These are phyloP conservation scores for Chlorella sp. DNA, from an alignment of 139 green algal genomes.

Conservation along the genomic window DNA sequence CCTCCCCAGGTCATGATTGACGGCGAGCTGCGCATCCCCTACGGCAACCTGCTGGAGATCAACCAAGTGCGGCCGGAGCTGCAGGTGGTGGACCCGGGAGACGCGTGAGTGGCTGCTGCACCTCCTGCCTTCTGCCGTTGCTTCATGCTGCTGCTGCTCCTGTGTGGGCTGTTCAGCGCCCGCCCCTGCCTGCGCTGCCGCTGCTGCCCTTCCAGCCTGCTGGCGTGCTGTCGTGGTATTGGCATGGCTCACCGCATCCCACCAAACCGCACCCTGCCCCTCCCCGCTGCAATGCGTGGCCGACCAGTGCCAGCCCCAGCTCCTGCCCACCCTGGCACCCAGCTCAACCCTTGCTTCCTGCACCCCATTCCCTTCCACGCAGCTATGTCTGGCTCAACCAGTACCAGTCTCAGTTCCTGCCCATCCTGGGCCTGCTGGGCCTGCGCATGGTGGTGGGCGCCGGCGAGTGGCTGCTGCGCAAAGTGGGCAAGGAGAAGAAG, in stretches of 20 bases:
- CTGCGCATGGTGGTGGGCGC: slow-evolving; percentile 54
- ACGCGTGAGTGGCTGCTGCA: slow-evolving; percentile 47
- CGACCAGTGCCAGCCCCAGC: too few species aligned
- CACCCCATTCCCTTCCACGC: neutral
- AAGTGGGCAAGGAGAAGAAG: slow-evolving; percentile 61
- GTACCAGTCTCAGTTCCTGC: slow-evolving; percentile 61
- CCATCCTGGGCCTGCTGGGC: slow-evolving; percentile 59
- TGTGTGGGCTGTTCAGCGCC: neutral
- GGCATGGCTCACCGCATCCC: too few species aligned
- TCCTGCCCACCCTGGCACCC: too few species aligned
- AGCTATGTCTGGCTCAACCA: slow-evolving; percentile 66
- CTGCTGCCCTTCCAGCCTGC: too few species aligned
- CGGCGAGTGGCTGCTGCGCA: slow-evolving; percentile 41
- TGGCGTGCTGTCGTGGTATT: too few species aligned
- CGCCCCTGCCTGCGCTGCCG: too few species aligned
- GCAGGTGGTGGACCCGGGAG: slow-evolving; percentile 63
- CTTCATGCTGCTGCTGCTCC: neutral
- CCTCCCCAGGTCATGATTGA: slow-evolving; percentile 6
- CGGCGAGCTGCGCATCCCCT: slow-evolving; percentile 47
- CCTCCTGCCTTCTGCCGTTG: neutral
- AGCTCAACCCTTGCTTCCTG: too few species aligned
- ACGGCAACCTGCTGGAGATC: slow-evolving; percentile 51
- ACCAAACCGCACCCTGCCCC: too few species aligned
- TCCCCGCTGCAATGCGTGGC: too few species aligned
- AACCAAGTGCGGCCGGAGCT: slow-evolving; percentile 70